phyloP scores from a whole-genome alignment of 768 basidiomycete species.

The Cyclocybe cylindracea region DNA sequence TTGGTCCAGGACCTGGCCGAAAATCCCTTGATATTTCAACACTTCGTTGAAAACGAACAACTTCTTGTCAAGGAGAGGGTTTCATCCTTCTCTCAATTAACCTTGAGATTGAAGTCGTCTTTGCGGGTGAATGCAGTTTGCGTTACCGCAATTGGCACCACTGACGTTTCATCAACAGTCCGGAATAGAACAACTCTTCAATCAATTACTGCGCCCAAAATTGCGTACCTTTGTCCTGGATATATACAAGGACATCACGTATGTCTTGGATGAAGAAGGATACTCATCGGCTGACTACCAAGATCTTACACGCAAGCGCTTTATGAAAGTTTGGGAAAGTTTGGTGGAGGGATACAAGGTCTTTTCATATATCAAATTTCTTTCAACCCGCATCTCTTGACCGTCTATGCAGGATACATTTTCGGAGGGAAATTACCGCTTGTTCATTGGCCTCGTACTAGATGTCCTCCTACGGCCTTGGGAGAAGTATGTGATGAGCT shows the following conservation, averaged over 20 bases:
- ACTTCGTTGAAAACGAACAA: constrained; percentile 66
- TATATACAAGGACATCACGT: constrained; percentile 87
- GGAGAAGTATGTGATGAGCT: constrained; percentile 83
- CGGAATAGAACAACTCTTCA: constrained; percentile 93
- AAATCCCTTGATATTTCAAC: constrained; percentile 58
- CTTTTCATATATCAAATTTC: constrained; percentile 8
- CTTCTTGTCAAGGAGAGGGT: constrained; percentile 48
- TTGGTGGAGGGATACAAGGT: constrained; percentile 90
- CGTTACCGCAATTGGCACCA: not conserved
- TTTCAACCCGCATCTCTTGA: constrained; percentile 5
- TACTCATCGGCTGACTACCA: constrained; percentile 85
- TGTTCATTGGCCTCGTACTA: constrained; percentile 83
- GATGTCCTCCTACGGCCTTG: constrained; percentile 92
- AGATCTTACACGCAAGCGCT: constrained; percentile 86
- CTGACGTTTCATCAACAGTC: constrained; percentile 40
- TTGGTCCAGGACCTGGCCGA: constrained; percentile 66
- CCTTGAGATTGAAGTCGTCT: constrained; percentile 66
- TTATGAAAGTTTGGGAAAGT: constrained; percentile 85
- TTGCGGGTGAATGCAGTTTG: constrained; percentile 56
- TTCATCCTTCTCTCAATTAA: constrained; percentile 51
- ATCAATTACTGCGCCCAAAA: constrained; percentile 87
- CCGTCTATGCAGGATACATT: constrained; percentile 66
- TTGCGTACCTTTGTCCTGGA: constrained; percentile 83
- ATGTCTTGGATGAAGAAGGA: constrained; percentile 85
- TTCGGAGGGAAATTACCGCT: constrained; percentile 85